Percentiles rank a stretch among this genome's conserved stretches.
Conservation (phyloP, 345 rosid genomes). For the thale cress (Arabidopsis thaliana) region DNA sequence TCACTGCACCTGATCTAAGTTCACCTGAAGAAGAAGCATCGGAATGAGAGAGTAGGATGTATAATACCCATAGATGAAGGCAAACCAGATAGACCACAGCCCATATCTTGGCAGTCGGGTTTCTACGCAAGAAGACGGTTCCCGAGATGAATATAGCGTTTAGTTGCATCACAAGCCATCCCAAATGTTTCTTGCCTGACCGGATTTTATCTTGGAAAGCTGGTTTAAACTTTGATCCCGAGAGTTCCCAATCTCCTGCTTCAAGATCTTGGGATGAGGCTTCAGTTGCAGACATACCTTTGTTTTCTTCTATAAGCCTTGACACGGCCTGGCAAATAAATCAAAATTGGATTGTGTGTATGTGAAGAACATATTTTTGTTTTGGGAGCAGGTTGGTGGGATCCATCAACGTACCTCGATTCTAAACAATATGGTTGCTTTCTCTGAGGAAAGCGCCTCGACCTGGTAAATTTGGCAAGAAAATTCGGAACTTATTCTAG, state of each 20-base stretch:
- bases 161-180: constrained; percentile 70
- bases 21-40: constrained; percentile 49
- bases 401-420: constrained; percentile 68
- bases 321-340: constrained; percentile 65
- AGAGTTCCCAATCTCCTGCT: constrained; percentile 64
- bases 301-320: constrained; percentile 74
- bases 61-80: constrained; percentile 93
- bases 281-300: constrained; percentile 44
- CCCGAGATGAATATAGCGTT: constrained; percentile 80
- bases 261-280: constrained; percentile 63
- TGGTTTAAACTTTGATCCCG: constrained; percentile 61
- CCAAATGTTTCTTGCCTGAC: constrained; percentile 74
- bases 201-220: constrained; percentile 63
- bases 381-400: constrained; percentile 7
- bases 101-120: constrained; percentile 80
- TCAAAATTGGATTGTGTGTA: constrained; percentile 12
- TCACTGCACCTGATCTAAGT: constrained; percentile 66
- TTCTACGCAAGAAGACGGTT: constrained; percentile 70
- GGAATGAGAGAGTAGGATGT: constrained; percentile 66
- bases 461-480: constrained; percentile 56
- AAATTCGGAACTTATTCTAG: constrained; percentile 4
- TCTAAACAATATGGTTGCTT: constrained; percentile 80
- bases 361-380: constrained; percentile 9
- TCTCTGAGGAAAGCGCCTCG: constrained; percentile 90
- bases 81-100: constrained; percentile 66